Evolutionary conservation across 179 eudicot species (phyloP).

Genomic region (Beta macrorhiza): DNA sequence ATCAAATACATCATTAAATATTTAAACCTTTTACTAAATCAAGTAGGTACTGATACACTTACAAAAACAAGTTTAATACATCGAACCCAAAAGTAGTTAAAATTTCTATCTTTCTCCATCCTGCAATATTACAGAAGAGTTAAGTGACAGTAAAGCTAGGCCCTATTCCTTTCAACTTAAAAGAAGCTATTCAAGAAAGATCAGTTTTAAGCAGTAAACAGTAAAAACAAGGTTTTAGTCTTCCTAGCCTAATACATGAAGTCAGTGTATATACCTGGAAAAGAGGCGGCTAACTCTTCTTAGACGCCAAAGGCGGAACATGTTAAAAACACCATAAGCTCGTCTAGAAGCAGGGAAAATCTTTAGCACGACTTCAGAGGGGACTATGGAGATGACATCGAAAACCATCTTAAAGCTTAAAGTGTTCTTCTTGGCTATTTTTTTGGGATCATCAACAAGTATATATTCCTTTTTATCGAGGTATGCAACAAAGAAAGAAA

Average conservation of each 20-base stretch:
- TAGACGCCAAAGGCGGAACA: constrained; percentile 98
- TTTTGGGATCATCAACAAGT: constrained; percentile 62
- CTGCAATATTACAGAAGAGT: constrained; percentile 33
- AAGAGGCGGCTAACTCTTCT: constrained; percentile 74
- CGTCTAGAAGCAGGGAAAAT: constrained; percentile 45
- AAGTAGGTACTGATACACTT: constrained; percentile 29
- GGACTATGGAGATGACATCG: constrained; percentile 76
- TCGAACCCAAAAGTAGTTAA: constrained; percentile 84
- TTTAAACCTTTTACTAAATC: background rate
- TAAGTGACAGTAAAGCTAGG: background rate
- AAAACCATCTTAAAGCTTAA: constrained; percentile 54
- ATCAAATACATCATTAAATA: background rate
- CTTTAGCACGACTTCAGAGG: constrained; percentile 63
- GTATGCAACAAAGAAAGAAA: constrained; percentile 88
- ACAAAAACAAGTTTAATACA: constrained; percentile 81
- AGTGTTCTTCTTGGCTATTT: constrained; percentile 72
- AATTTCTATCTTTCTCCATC: constrained; percentile 82
- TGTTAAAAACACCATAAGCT: constrained; percentile 68
- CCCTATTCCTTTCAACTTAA: too few relatives aligned
- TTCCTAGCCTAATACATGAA: background rate
- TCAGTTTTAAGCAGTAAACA: too few relatives aligned
- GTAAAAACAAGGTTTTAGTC: background rate
- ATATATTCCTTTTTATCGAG: constrained; percentile 65
- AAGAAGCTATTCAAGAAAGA: too few relatives aligned
- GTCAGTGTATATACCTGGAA: constrained; percentile 44